A percentile compares a stretch with the other conserved stretches of the same genome.
phyloP scores from a whole-genome alignment of 805 yeast species.

The Suhomyces vadensis region DNA sequence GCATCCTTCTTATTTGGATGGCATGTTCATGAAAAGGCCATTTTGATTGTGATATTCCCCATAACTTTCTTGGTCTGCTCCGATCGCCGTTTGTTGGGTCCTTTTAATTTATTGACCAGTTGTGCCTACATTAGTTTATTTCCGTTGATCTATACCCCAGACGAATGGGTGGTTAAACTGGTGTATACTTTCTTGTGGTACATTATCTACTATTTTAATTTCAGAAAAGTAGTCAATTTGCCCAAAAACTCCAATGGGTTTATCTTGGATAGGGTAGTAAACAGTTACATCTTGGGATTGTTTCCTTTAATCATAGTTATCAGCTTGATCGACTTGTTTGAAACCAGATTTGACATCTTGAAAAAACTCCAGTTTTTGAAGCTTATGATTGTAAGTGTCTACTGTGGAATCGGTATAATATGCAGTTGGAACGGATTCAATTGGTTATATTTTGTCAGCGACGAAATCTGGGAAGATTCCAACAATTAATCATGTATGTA shows the following conservation, averaged over 20 bases:
- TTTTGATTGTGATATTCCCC: conserved; percentile 86
- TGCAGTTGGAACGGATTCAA: conserved; percentile 86
- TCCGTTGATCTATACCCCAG: conserved; percentile 79
- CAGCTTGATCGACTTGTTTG: conserved; percentile 53
- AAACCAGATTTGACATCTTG: conserved; percentile 52
- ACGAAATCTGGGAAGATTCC: conserved; percentile 56
- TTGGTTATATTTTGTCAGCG: conserved; percentile 87
- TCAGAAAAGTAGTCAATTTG: conserved; percentile 66
- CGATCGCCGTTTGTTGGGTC: conserved; percentile 68
- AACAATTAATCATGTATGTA: neutral
- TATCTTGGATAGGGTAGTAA: conserved; percentile 67
- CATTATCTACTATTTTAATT: conserved; percentile 68
- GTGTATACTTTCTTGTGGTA: conserved; percentile 84
- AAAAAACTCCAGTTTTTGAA: conserved; percentile 70
- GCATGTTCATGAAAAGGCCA: conserved; percentile 99
- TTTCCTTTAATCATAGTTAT: conserved; percentile 57
- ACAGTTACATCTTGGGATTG: conserved; percentile 66
- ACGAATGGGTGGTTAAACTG: conserved; percentile 76
- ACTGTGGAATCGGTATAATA: conserved; percentile 82
- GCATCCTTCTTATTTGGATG: conserved; percentile 94
- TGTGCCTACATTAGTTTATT: conserved; percentile 87
- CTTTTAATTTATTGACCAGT: conserved; percentile 69
- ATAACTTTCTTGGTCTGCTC: conserved; percentile 71
- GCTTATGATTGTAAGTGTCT: conserved; percentile 79
- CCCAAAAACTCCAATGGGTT: conserved; percentile 39